A percentile compares a stretch with the other conserved stretches of the same genome.
Conservation (phyloP, 805 yeast genomes). For the Metschnikowia noctiluminum region DNA sequence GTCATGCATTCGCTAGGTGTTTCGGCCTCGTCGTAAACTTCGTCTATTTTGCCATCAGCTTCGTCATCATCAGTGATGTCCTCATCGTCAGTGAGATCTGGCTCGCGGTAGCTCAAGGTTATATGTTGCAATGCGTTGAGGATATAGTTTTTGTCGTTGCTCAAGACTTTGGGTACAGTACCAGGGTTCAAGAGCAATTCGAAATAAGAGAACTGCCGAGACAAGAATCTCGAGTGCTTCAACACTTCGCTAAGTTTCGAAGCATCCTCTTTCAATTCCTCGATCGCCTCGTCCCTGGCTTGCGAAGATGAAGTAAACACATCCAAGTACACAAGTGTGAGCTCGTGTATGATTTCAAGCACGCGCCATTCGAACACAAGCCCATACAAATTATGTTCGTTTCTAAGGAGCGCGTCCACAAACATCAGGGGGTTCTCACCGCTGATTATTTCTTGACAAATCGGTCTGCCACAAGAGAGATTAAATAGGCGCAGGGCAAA, state of each 20-base stretch:
- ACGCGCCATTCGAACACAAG: conserved; percentile 36
- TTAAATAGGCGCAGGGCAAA: conserved; percentile 29
- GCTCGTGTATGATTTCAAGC: conserved; percentile 31
- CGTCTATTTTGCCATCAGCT: neutral
- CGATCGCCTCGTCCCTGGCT: conserved; percentile 12
- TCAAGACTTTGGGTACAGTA: conserved; percentile 19
- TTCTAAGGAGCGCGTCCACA: conserved; percentile 27
- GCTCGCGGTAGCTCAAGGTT: conserved; percentile 22
- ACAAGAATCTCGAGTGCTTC: conserved; percentile 7
- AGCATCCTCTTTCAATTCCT: conserved; percentile 14
- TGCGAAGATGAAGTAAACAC: conserved; percentile 9
- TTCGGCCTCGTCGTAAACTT: neutral
- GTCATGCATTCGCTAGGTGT: neutral
- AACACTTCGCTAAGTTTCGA: conserved; percentile 16
- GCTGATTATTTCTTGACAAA: conserved; percentile 25
- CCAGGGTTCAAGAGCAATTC: conserved; percentile 23
- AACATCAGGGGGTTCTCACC: conserved; percentile 30
- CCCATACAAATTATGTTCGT: conserved; percentile 23
- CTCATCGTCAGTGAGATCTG: conserved; percentile 32
- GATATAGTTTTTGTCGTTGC: conserved; percentile 19
- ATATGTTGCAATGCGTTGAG: conserved; percentile 21
- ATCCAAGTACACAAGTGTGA: conserved; percentile 29
- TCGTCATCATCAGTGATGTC: neutral
- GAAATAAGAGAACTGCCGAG: conserved; percentile 23
- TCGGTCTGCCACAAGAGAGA: conserved; percentile 19